Evolutionary conservation across 2,329 filamentous ascomycete genomes (phyloP).

Genomic region (Phaeosphaeria sp.): DNA sequence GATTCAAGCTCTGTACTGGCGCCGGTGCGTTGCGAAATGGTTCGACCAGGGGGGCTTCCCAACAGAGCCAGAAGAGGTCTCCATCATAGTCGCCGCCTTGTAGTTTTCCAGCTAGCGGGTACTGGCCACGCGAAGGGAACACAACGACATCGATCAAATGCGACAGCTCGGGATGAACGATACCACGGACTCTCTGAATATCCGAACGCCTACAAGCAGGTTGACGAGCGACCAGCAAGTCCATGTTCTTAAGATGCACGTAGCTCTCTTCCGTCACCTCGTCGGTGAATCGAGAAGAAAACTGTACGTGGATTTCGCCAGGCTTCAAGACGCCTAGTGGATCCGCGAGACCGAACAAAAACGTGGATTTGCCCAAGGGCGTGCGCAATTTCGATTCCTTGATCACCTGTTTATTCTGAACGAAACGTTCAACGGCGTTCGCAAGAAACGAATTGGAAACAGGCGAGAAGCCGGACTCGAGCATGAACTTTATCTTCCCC

Average conservation of each 20-base stretch:
- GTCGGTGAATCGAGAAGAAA: constrained; percentile 67
- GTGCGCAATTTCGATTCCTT: constrained; percentile 67
- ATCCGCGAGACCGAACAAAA: constrained; percentile 72
- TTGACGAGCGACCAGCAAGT: constrained; percentile 72
- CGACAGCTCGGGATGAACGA: constrained; percentile 65
- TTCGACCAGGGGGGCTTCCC: constrained; percentile 69
- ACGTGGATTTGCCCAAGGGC: constrained; percentile 66
- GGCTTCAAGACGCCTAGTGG: constrained; percentile 67
- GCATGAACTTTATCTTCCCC: constrained; percentile 38
- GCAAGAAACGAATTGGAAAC: constrained; percentile 57
- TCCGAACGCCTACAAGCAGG: constrained; percentile 75
- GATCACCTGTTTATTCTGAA: constrained; percentile 60
- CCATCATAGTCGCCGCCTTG: constrained; percentile 86
- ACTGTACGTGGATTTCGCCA: constrained; percentile 72
- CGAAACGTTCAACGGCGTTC: constrained; percentile 55
- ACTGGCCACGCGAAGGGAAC: constrained; percentile 70
- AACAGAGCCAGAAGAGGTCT: constrained; percentile 78
- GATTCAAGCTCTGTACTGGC: constrained; percentile 55
- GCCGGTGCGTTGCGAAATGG: constrained; percentile 70
- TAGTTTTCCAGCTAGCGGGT: constrained; percentile 71
- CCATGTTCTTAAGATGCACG: constrained; percentile 61
- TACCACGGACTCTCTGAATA: constrained; percentile 66
- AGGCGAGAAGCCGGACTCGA: constrained; percentile 64
- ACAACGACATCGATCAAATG: constrained; percentile 80
- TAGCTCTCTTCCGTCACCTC: constrained; percentile 61